Evolutionary conservation across 139 green algal genomes (phyloP).

Genomic region (Closterium sp.): DNA sequence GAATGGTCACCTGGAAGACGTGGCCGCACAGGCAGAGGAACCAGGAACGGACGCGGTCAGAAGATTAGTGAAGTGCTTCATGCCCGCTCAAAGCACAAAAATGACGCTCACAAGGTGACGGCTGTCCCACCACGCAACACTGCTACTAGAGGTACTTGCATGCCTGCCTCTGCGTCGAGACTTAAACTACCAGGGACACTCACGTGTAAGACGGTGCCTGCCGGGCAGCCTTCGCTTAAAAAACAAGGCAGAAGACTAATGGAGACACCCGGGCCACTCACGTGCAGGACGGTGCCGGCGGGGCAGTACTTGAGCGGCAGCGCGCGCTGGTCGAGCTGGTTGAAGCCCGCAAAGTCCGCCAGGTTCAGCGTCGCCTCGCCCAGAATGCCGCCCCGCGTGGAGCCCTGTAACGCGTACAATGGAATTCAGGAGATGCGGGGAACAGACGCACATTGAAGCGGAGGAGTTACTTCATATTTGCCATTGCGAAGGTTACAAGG

Average conservation of each 20-base stretch:
- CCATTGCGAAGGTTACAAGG: too few relatives aligned
- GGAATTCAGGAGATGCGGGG: neutral
- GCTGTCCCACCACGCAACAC: too few relatives aligned
- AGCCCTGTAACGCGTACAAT: slow-evolving; percentile 12
- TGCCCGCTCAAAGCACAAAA: too few relatives aligned
- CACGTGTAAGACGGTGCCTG: too few relatives aligned
- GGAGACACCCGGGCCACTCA: slow-evolving; percentile 1
- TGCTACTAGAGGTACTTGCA: too few relatives aligned
- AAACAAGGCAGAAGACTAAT: too few relatives aligned
- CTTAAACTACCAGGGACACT: too few relatives aligned
- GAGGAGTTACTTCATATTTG: too few relatives aligned
- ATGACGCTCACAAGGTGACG: too few relatives aligned
- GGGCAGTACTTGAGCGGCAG: slow-evolving; percentile 38
- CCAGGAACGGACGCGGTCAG: neutral
- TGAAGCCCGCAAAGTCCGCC: slow-evolving; percentile 11
- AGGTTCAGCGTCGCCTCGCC: slow-evolving; percentile 40
- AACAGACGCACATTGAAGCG: too few relatives aligned
- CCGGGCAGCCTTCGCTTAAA: too few relatives aligned
- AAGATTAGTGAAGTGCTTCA: neutral
- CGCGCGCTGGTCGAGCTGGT: slow-evolving; percentile 27
- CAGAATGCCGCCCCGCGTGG: slow-evolving; percentile 16
- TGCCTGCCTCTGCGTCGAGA: too few relatives aligned
- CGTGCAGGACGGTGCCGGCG: slow-evolving; percentile 42
- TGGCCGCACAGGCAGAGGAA: neutral
- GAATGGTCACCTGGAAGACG: neutral